Conservation (phyloP, 768 basidiomycete genomes). For the Phaffia tasmanica region DNA sequence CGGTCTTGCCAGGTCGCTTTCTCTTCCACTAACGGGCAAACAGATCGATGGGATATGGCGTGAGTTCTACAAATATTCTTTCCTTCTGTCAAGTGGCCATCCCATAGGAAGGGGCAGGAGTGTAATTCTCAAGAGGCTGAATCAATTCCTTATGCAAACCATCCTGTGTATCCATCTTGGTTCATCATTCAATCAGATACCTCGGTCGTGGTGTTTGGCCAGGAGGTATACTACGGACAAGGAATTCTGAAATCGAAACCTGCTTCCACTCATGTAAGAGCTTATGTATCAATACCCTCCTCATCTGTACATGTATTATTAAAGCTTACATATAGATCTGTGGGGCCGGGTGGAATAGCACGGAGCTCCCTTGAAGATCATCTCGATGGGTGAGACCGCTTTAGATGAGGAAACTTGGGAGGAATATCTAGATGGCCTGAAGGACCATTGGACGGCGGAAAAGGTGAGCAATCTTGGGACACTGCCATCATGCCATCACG, state of each 20-base stretch:
- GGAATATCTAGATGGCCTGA: conserved; percentile 68
- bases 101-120: not conserved
- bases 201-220: conserved; percentile 72
- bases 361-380: conserved; percentile 56
- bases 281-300: not conserved
- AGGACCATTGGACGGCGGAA: conserved; percentile 73
- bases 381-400: conserved; percentile 67
- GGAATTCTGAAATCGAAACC: conserved; percentile 64
- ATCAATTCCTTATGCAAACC: not conserved
- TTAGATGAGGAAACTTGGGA: conserved; percentile 75
- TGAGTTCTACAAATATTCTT: conserved; percentile 30
- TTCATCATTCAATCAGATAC: conserved; percentile 47
- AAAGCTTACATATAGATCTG: not conserved
- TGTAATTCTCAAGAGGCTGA: conserved; percentile 43
- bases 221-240: conserved; percentile 82
- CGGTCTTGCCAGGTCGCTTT: conserved; percentile 46
- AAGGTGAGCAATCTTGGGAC: conserved; percentile 47
- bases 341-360: conserved; percentile 44
- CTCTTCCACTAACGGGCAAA: conserved; percentile 66
- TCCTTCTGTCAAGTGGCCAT: not conserved
- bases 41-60: conserved; percentile 89
- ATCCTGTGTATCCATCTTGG: not conserved
- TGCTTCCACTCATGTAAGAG: conserved; percentile 66
- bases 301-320: not conserved
- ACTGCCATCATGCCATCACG: not conserved